Conservation (phyloP, 2,329 filamentous ascomycete species). For the Fusarium oligoseptatum region DNA sequence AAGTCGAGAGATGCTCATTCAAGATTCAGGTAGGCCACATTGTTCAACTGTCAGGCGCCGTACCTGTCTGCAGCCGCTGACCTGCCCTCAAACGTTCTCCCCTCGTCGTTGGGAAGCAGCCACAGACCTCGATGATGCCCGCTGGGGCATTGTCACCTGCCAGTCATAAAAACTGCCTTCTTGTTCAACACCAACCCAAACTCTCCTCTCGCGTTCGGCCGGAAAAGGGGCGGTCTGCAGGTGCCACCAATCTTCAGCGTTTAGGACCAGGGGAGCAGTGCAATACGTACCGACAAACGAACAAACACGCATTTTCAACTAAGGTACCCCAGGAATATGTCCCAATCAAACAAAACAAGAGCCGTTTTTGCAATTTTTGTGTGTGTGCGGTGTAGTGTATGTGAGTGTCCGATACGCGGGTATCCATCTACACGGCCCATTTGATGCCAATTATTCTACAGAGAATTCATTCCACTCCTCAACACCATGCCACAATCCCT, state of each 20-base stretch:
- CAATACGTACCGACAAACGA: background rate
- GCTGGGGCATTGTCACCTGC: background rate
- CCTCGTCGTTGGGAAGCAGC: conserved; percentile 26
- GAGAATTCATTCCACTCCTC: conserved; percentile 37
- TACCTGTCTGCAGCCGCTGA: conserved; percentile 11
- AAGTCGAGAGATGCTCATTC: background rate
- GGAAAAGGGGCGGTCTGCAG: conserved; percentile 30
- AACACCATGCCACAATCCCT: conserved; percentile 39
- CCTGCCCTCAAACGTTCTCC: conserved; percentile 22
- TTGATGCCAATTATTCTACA: conserved; percentile 37
- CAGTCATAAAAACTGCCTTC: background rate
- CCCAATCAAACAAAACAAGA: conserved; percentile 18
- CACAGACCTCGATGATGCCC: conserved; percentile 15
- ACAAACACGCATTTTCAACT: background rate
- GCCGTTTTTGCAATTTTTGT: conserved; percentile 26
- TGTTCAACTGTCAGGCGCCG: background rate
- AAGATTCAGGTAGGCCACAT: background rate
- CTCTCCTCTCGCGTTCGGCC: conserved; percentile 30
- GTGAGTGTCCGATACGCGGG: conserved; percentile 21
- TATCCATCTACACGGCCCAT: conserved; percentile 36
- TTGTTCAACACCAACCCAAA: conserved; percentile 1
- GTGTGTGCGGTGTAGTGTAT: conserved; percentile 19
- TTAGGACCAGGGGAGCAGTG: background rate
- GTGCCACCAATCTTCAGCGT: background rate
- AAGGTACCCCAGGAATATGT: background rate